These are phyloP conservation scores for Mortierella sp. DNA, from an alignment of 371 early-diverging fungal species.

Conservation along the genomic window DNA sequence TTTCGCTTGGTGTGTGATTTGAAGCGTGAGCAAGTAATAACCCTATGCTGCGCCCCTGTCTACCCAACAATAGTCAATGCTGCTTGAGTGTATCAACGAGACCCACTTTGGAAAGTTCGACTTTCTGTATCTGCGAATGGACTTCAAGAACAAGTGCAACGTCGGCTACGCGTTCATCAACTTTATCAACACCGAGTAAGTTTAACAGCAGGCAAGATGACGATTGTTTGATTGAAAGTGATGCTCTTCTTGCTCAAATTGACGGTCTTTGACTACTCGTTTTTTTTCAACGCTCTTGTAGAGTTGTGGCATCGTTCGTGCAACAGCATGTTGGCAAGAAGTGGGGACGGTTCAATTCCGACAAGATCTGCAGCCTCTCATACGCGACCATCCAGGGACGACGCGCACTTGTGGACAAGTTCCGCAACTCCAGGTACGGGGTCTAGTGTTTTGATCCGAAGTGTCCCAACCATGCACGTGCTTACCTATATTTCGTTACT, in stretches of 20 bases:
- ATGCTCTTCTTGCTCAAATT: neutral
- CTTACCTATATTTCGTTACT: neutral
- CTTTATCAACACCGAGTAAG: conserved; percentile 74
- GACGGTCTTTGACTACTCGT: too few relatives aligned
- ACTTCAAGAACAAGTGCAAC: conserved; percentile 90
- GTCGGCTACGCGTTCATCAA: conserved; percentile 95
- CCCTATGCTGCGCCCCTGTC: neutral
- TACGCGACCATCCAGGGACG: conserved; percentile 95
- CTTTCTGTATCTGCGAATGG: conserved; percentile 93
- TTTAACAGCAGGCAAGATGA: neutral
- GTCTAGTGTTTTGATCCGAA: neutral
- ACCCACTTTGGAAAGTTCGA: conserved; percentile 83
- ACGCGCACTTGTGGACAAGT: conserved; percentile 84
- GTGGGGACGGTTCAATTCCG: conserved; percentile 90
- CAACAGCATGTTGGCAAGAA: conserved; percentile 83
- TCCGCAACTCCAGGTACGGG: conserved; percentile 80
- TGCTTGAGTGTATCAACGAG: conserved; percentile 83
- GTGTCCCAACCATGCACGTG: neutral
- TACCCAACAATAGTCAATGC: conserved; percentile 69
- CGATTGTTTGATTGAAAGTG: neutral
- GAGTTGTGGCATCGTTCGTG: conserved; percentile 80
- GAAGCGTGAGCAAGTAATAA: neutral
- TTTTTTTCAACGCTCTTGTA: conserved; percentile 16
- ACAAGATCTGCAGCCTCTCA: conserved; percentile 86
- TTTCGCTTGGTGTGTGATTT: neutral